Evolutionary conservation across 139 green algal species (phyloP).

Genomic region (Picochlorum costavermella): DNA sequence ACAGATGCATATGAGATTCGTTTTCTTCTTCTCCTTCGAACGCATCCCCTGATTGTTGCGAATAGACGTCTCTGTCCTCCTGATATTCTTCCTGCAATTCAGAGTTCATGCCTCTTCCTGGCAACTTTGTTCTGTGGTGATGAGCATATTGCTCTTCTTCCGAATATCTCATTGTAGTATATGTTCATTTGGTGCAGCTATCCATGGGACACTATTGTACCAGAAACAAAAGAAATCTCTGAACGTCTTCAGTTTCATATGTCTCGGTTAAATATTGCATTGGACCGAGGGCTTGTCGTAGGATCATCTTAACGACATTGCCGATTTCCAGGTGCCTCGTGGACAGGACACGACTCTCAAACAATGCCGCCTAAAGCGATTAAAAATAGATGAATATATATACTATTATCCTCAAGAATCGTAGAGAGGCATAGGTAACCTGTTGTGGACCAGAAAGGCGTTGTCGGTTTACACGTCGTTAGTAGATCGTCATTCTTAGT

Average conservation of each 20-base stretch:
- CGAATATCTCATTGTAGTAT: neutral
- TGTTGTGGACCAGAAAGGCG: too few relatives aligned
- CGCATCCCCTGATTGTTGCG: too few relatives aligned
- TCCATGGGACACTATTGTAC: neutral
- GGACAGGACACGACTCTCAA: too few relatives aligned
- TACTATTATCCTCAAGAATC: neutral
- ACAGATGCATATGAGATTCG: neutral
- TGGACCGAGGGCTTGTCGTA: too few relatives aligned
- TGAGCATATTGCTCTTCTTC: neutral
- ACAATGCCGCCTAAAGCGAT: neutral
- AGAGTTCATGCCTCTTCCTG: too few relatives aligned
- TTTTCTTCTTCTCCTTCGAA: too few relatives aligned
- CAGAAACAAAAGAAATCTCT: neutral
- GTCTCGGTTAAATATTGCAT: neutral
- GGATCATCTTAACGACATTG: too few relatives aligned
- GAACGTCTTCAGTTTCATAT: neutral
- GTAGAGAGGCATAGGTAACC: too few relatives aligned
- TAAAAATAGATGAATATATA: neutral
- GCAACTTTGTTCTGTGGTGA: neutral
- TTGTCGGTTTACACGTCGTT: too few relatives aligned
- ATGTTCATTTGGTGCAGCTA: neutral
- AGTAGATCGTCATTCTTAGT: too few relatives aligned
- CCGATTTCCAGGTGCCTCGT: too few relatives aligned
- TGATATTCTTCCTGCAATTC: too few relatives aligned
- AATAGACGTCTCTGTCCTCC: neutral